Base-by-base conservation (phyloP, 805 yeast genomes). In the Schizosaccharomyces lindneri region DNA sequence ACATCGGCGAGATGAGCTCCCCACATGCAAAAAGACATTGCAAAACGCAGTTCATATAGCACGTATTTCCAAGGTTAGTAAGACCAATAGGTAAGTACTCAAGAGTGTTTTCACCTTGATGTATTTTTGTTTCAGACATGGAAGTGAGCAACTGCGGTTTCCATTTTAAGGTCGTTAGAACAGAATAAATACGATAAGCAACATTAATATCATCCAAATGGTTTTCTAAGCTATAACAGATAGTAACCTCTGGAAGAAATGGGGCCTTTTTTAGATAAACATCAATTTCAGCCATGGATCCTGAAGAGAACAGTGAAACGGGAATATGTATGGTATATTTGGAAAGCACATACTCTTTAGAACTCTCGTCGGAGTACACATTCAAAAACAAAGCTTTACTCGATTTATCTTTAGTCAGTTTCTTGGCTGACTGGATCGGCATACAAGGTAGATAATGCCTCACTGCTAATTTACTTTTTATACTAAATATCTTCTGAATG, bases 41-140 rank as follows among this genome's bases (percentile, higher is more conserved):
- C 59, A 90, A 72, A 0, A 96, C 96, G 9, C 95, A 85, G 70
- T 87, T 88, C 97, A 89, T 88, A 70, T 87, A 89, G 70, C 97
- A 89, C 0, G 95, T 83, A 69, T 89, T 89, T 1, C 97, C 97
- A 64, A 88, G 73, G 68, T 87, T 89, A 61, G 76, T 73, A 67
- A 83, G 65, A 64, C 97, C 83, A 19, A 57, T 36, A 7, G 57
- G 57, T 17, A 19, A 29, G 11, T 51, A 24, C 7, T 51, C 27
- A 13, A 9, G 19, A 51, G 7, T 19, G 36, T 6, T 19, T 51
- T 24, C 7, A 46, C 5, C 7, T 17, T 29, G 15, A 24, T 29
- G 39, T 27, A 51, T 9, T 15, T 51, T 19, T 4, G 1, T 17
- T 4, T 5, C 7, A 6, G 31, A 24, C 31, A 17, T 29, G 19